Percentiles rank a stretch among this genome's conserved stretches.
These are phyloP conservation scores for Ophiostoma quercus DNA, from an alignment of 2,329 filamentous ascomycete genomes.

Conservation along the genomic window DNA sequence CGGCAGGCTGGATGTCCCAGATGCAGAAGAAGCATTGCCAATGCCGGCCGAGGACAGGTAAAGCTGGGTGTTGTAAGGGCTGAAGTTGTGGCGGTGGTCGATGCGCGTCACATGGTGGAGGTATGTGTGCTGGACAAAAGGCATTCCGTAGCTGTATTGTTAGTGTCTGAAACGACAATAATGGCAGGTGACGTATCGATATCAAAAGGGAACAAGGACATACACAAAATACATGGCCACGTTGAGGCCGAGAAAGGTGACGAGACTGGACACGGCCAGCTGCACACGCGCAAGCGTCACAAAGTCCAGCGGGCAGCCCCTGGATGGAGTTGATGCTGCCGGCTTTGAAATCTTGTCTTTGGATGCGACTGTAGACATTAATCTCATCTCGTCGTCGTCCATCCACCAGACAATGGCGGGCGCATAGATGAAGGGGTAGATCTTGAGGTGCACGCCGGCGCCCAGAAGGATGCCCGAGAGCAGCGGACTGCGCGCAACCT, in stretches of 20 bases:
- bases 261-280: slow-evolving; percentile 60
- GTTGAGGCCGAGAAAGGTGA: slow-evolving; percentile 71
- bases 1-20: slow-evolving; percentile 31
- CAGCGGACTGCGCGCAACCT: slow-evolving; percentile 51
- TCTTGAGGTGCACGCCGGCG: slow-evolving; percentile 91
- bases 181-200: too few relatives aligned
- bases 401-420: slow-evolving; percentile 76
- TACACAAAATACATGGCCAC: slow-evolving; percentile 70
- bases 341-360: slow-evolving; percentile 15
- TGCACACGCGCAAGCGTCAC: slow-evolving; percentile 50
- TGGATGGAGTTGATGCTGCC: slow-evolving; percentile 28
- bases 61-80: slow-evolving; percentile 85
- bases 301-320: slow-evolving; percentile 37
- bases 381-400: slow-evolving; percentile 48
- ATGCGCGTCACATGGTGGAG: slow-evolving; percentile 88
- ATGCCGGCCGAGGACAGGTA: slow-evolving; percentile 69
- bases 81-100: slow-evolving; percentile 98
- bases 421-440: slow-evolving; percentile 96
- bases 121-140: slow-evolving; percentile 86
- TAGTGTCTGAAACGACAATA: neutral
- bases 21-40: slow-evolving; percentile 22
- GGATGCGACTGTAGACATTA: neutral
- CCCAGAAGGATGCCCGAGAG: slow-evolving; percentile 74
- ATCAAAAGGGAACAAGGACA: slow-evolving; percentile 32
- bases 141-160: slow-evolving; percentile 61